These are phyloP conservation scores for Leccinum incarnatum DNA, from an alignment of 768 basidiomycete species.

Conservation along the genomic window DNA sequence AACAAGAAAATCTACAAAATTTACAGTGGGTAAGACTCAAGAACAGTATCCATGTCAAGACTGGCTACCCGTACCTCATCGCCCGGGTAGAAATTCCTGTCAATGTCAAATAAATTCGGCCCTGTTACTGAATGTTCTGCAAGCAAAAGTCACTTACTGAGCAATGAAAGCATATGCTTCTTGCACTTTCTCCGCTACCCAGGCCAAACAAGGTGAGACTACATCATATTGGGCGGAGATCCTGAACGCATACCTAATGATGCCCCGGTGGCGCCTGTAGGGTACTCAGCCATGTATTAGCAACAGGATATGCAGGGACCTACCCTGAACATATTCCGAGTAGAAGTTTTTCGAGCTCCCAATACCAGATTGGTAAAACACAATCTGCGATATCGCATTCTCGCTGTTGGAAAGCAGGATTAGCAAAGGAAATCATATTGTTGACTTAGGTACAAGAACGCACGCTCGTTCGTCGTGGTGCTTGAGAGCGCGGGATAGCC, in stretches of 20 bases:
- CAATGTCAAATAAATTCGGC: neutral
- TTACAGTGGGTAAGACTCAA: constrained; percentile 11
- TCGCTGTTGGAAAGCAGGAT: constrained; percentile 20
- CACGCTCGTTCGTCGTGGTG: constrained; percentile 45
- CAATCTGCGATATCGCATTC: constrained; percentile 54
- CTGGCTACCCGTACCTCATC: constrained; percentile 52
- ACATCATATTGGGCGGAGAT: neutral
- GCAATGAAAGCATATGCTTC: constrained; percentile 80
- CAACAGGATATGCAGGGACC: constrained; percentile 6
- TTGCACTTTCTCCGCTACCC: constrained; percentile 66
- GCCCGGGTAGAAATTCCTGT: constrained; percentile 66
- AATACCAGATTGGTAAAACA: constrained; percentile 64
- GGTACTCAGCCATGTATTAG: constrained; percentile 9
- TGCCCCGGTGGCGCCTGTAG: constrained; percentile 59
- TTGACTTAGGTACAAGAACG: constrained; percentile 1
- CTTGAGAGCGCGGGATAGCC: constrained; percentile 51
- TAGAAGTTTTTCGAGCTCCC: constrained; percentile 56
- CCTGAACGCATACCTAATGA: constrained; percentile 46
- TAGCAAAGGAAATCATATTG: neutral
- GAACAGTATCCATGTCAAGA: neutral
- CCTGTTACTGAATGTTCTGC: neutral
- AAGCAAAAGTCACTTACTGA: constrained; percentile 48
- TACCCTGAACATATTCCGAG: constrained; percentile 60
- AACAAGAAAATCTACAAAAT: constrained; percentile 66
- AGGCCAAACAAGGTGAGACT: constrained; percentile 3